These are phyloP conservation scores for Coleophoma crateriformis DNA, from an alignment of 2,329 filamentous ascomycete species.

Conservation along the genomic window DNA sequence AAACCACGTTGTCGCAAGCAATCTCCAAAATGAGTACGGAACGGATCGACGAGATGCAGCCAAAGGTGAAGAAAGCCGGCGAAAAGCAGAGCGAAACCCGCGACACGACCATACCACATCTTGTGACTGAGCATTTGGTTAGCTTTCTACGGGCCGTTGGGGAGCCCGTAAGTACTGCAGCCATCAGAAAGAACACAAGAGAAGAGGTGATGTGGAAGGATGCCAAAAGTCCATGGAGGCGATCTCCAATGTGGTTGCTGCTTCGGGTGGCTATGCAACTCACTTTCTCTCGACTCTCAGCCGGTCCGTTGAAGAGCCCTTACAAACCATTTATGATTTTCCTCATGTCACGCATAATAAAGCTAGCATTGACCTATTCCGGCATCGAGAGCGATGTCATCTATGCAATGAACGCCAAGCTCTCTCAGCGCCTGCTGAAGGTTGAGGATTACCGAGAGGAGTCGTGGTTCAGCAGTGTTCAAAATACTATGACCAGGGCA, in stretches of 20 bases:
- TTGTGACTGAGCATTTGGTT: constrained; percentile 56
- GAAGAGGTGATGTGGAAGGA: constrained; percentile 54
- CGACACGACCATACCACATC: constrained; percentile 48
- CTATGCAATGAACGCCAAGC: too few species aligned
- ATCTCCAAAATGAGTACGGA: constrained; percentile 51
- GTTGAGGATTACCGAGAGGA: too few species aligned
- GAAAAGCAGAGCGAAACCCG: constrained; percentile 43
- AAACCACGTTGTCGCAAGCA: constrained; percentile 40
- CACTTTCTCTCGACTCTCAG: background rate
- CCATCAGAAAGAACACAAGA: constrained; percentile 51
- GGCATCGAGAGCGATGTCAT: background rate
- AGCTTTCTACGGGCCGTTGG: constrained; percentile 53
- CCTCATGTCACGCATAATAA: constrained; percentile 31
- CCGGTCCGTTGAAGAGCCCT: background rate
- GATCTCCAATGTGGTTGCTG: constrained; percentile 56
- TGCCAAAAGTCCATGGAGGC: constrained; percentile 51
- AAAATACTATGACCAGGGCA: too few species aligned
- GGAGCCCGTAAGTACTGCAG: constrained; percentile 22
- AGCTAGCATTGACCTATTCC: constrained; percentile 3
- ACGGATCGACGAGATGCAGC: constrained; percentile 44
- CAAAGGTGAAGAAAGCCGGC: constrained; percentile 45
- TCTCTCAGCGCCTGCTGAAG: too few species aligned
- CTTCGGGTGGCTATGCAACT: constrained; percentile 50
- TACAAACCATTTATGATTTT: constrained; percentile 47
- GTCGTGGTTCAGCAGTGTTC: too few species aligned